Base-by-base conservation (phyloP, 305 asterid species). In the Fraxinus greggii region DNA sequence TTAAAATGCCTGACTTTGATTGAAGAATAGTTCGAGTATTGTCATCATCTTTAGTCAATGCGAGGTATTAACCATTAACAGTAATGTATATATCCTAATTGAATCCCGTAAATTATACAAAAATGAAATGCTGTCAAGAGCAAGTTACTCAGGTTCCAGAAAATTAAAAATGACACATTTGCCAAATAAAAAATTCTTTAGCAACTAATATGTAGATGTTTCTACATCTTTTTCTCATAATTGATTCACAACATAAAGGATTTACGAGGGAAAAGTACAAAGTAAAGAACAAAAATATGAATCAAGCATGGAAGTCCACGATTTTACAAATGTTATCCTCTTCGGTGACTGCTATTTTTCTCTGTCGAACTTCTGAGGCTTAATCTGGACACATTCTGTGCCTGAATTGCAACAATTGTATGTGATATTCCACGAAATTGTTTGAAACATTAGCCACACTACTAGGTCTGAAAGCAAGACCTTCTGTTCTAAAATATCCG, bases 341-440 rank as follows among this genome's bases (percentile, higher is more conserved):
- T 75, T 65, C 77, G 6, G 35, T 28, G 74, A 67, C 19, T 67
- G 74, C 74, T 67, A 67, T 77, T 75, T 32, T 31, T 67, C 61
- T 40, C 7, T 74, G 17, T 29, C 61, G 40, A 76, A 81, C 59
- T 59, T 81, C 45, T 40, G 72, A 67, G 32, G 79, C 79, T 75
- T 78, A 82, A 67, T 75, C 79, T 84, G 84, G 76, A 80, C 78
- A 59, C 84, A 48, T 75, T 84, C 82, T 79, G 83, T 54, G 35
- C 81, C 85, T 81, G 75, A 81, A 81, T 83, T 59, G 75, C 73
- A 42, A 56, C 32, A 83, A 78, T 32, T 79, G 35, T 15, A 65
- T 54, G 75, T 26, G 83, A 78, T 54, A 65, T 45, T 78, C 77
- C 85, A 82, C 86, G 87, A 89, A 85, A 75, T 87, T 85, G 84